phyloP scores from a whole-genome alignment of 345 rosid genomes.

The Theobroma cacao region DNA sequence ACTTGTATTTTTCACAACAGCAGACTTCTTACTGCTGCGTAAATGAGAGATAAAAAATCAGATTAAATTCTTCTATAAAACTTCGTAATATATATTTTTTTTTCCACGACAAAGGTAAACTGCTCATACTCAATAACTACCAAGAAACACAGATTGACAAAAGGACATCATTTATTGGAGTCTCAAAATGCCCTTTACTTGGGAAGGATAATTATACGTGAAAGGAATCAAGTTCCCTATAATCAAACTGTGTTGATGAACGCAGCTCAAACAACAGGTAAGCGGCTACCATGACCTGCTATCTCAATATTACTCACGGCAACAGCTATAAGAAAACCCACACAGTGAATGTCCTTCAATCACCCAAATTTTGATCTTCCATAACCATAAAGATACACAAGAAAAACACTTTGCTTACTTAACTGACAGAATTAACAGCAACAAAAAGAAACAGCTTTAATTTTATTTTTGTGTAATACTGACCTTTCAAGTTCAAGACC shows the following conservation, averaged over 20 bases:
- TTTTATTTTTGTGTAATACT: not conserved
- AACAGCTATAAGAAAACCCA: not conserved
- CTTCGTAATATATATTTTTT: not conserved
- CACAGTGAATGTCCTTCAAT: not conserved
- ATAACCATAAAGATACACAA: not conserved
- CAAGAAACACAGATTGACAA: not conserved
- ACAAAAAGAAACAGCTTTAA: not conserved
- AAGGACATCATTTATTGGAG: not conserved
- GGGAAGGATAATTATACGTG: not conserved
- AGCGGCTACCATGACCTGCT: not conserved
- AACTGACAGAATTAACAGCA: not conserved
- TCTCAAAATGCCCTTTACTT: not conserved
- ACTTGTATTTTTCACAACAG: constrained; percentile 45
- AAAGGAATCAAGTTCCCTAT: not conserved
- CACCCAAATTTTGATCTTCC: not conserved
- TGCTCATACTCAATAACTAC: constrained; percentile 1
- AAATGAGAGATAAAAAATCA: constrained; percentile 1
- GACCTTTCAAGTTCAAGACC: constrained; percentile 28
- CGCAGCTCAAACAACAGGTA: not conserved
- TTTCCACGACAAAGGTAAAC: not conserved
- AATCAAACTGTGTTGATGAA: not conserved
- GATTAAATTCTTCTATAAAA: not conserved
- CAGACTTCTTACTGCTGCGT: constrained; percentile 37
- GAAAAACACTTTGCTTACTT: not conserved
- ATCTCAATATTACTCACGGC: not conserved